A percentile compares a stretch with the other conserved stretches of the same genome.
phyloP scores from a whole-genome alignment of 495 filamentous ascomycete genomes.

The Penicillium tannophilum region DNA sequence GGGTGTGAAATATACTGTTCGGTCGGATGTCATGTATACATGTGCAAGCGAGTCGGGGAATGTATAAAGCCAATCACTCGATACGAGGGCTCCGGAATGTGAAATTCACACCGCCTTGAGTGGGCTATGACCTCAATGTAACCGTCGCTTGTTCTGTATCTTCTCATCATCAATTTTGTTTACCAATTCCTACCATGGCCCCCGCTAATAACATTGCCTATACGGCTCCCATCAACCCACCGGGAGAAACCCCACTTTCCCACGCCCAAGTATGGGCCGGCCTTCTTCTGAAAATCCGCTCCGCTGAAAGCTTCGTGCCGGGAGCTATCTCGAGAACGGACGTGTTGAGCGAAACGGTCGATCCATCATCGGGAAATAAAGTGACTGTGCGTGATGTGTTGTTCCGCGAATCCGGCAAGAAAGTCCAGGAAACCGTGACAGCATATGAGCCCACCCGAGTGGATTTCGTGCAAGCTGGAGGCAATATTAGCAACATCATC shows the following conservation, averaged over 20 bases:
- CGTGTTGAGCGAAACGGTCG: conserved; percentile 37
- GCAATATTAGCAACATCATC: conserved; percentile 50
- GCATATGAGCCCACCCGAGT: conserved; percentile 28
- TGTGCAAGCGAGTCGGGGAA: background rate
- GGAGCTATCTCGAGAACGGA: conserved; percentile 46
- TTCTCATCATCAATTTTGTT: background rate
- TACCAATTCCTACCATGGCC: conserved; percentile 15
- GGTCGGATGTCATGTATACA: conserved; percentile 76
- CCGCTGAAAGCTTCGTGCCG: conserved; percentile 53
- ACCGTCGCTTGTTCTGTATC: background rate
- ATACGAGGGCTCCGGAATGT: background rate
- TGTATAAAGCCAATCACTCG: background rate
- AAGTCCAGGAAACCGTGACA: conserved; percentile 29
- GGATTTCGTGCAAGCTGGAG: conserved; percentile 40
- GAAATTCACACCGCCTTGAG: too few relatives aligned
- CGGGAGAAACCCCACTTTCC: conserved; percentile 43
- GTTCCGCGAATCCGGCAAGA: conserved; percentile 25
- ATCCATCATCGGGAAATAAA: conserved; percentile 31
- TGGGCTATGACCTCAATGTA: background rate
- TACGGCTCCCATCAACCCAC: conserved; percentile 55
- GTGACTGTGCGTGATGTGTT: conserved; percentile 30
- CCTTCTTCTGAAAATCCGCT: conserved; percentile 51
- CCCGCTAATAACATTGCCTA: conserved; percentile 48
- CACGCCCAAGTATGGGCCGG: conserved; percentile 52
- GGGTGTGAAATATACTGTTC: conserved; percentile 77